Base-by-base conservation (phyloP, 768 basidiomycete species). In the Pulveroboletus sp. region DNA sequence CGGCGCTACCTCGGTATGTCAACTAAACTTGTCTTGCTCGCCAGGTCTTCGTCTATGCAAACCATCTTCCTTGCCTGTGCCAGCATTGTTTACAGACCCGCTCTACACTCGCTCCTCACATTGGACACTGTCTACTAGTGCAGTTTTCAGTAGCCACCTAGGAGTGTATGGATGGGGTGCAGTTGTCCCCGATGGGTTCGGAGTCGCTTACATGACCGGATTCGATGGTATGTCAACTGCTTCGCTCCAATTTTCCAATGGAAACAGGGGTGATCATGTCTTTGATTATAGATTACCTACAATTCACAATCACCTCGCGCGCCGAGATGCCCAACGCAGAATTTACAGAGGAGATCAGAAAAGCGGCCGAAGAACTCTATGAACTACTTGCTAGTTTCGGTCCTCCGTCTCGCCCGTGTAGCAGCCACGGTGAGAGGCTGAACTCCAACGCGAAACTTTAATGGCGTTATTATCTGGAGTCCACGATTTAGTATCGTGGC, bases 191-290 rank as follows among this genome's bases (percentile, higher is more conserved):
- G 85, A 96, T 56, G 94, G 94, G 1, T 97, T 94, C 63, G 94
- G 94, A 30, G 86, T 97, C 28, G 87, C 92, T 11, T 97, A 97
- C 63, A 84, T 92, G 80, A 93, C 93, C n/a, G 89, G 89, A 35
- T 86, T 81, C 59, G 81, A 89, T 55, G 83, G 86, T 85, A 50
- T 47, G 79, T 65, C 33, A 18, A 35, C 35, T 2, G 17, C 27
- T 1, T 51, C n/a, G 9, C 37, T 21, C 33, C 27, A 4, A 9
- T n/a, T 21, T 21, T 37, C 15, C 14, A 8, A 33, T 18, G 21
- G 21, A 31, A 41, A n/a, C 10, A 4, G n/a, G 46, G 39, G 2
- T 13, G 17, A 31, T 11, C 31, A 35, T 18, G 10, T 28, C 21
- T 35, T 39, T 33, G 40, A 40, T 17, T 42, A 26, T 46, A 90